These are phyloP conservation scores for Cystodermella granulosa DNA, from an alignment of 1,284 basidiomycete genomes.

Conservation along the genomic window DNA sequence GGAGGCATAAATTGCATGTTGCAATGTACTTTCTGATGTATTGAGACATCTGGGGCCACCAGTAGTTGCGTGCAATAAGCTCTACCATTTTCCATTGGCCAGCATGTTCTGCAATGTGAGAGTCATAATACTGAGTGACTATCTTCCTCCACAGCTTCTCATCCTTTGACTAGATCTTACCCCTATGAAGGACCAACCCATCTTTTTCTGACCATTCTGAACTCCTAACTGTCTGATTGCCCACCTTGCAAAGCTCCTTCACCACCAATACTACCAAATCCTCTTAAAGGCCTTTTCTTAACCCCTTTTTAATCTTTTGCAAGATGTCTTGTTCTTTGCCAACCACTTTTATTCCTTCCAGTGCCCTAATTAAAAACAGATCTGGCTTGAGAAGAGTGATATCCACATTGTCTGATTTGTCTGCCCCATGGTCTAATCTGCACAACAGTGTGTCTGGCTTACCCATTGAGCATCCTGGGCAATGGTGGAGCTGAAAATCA, in stretches of 20 bases:
- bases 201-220: conserved; percentile 21
- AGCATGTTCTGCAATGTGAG: background rate
- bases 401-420: background rate
- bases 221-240: background rate
- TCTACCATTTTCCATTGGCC: background rate
- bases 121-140: background rate
- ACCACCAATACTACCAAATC: background rate
- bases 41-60: background rate
- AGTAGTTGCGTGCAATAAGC: background rate
- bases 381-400: background rate
- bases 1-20: background rate
- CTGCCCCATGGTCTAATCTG: background rate
- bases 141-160: conserved; percentile 19
- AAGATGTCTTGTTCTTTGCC: background rate
- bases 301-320: conserved; percentile 4
- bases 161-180: conserved; percentile 23
- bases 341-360: conserved; percentile 4
- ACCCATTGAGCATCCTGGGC: background rate
- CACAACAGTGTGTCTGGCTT: background rate
- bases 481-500: background rate
- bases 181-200: conserved; percentile 17
- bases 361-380: no score
- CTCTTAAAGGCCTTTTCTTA: conserved; percentile 1
- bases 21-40: background rate
- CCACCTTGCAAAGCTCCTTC: background rate